These are phyloP conservation scores for Auricularia heimuer DNA, from an alignment of 768 basidiomycete species.

Conservation along the genomic window DNA sequence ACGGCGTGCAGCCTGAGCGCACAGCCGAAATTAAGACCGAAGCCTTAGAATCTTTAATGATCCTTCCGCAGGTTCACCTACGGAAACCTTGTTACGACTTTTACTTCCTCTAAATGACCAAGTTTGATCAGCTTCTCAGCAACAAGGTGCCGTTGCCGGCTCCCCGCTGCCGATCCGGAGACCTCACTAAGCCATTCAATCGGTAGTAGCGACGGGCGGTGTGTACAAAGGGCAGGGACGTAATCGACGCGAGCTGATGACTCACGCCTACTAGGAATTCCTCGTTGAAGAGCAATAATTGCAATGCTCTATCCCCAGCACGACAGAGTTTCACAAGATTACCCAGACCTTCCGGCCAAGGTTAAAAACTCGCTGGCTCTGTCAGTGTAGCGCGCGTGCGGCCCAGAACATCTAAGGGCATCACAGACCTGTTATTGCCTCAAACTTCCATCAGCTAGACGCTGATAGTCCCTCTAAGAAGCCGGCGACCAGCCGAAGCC, in stretches of 20 bases:
- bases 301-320: constrained; percentile 85
- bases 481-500: constrained; percentile 63
- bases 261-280: constrained; percentile 83
- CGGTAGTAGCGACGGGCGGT: constrained; percentile 85
- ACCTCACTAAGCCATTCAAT: constrained; percentile 87
- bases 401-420: constrained; percentile 87
- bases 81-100: constrained; percentile 76
- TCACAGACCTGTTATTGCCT: constrained; percentile 89
- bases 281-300: constrained; percentile 89
- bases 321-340: constrained; percentile 66
- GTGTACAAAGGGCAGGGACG: constrained; percentile 87
- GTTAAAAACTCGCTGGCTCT: too few species aligned
- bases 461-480: constrained; percentile 83
- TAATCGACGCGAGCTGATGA: constrained; percentile 86
- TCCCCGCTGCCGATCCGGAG: constrained; percentile 66
- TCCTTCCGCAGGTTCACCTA: constrained; percentile 78
- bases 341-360: too few species aligned
- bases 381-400: too few species aligned
- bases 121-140: constrained; percentile 50
- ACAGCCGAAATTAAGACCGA: not conserved
- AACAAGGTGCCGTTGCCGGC: constrained; percentile 38
- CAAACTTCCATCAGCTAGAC: constrained; percentile 77
- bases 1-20: constrained; percentile 22
- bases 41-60: constrained; percentile 40
- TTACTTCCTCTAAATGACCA: constrained; percentile 81